Evolutionary conservation across 2,329 filamentous ascomycete genomes (phyloP), one percentile per base, ranked within the genome.

Genomic region (Pestalotiopsis sp.): DNA sequence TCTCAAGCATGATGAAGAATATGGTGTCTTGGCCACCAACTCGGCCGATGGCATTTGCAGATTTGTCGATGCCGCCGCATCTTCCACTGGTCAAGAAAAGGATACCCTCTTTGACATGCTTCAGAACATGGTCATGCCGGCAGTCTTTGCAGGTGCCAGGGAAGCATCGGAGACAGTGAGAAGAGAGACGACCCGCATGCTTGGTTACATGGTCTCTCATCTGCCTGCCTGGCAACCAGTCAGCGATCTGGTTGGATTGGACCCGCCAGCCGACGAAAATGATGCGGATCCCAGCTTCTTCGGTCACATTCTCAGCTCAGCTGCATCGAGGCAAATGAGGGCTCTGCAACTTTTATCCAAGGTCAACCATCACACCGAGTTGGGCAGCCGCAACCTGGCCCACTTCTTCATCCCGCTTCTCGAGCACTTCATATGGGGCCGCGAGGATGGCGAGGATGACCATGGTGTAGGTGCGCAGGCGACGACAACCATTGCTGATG

Each of bases 401-500:
- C 91, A 95, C 20, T 92, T 98, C 76, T 93, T 98, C 76, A 88
- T 99, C 55, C 97, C 96, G 0, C 85, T 99, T 23, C 85, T 98
- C 11, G 96, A 99, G 77, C 95, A 98, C 77, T 98, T 98, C 76
- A 91, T 98, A 27, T 95, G 97, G 76, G 92, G 94, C 69, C 90
- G 92, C 69, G 89, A 88, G 4, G 92, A 94, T 62, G 85, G 86
- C 9, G 84, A 79, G 25, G 94, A 97, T 77, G 94, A 94, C 45
- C 92, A 97, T 73, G 95, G 94, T 64, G 85, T 98, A 66, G 91
- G 94, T 64, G 94, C 94, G 17, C 94, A 98, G 79, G 91, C 95
- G 4, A 92, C 94, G n/a, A 88, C 86, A 11, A 92, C 94, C 0
- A 91, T 99, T 69, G 91, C 93, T 2, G 85, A 87, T 31, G 80